Conservation (phyloP, 2,329 filamentous ascomycete genomes). For the Remersonia thermophila region DNA sequence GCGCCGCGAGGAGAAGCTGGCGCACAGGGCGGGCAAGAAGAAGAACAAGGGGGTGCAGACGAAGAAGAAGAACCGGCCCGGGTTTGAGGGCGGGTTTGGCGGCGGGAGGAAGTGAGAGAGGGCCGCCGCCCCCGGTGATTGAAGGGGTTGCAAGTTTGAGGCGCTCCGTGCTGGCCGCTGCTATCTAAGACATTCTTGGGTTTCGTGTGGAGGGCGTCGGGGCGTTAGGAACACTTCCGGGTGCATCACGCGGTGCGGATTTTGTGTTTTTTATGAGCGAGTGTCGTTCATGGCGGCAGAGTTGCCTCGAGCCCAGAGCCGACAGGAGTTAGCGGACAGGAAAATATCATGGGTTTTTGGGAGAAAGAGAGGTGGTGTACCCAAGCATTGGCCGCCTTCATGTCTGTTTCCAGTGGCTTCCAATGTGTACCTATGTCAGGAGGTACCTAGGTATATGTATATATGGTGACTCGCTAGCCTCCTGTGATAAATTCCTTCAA, state of each 20-base stretch:
- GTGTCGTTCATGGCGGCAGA: slow-evolving; percentile 1
- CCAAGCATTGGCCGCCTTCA: too few species aligned
- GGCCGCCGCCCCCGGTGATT: too few species aligned
- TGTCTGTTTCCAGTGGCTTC: too few species aligned
- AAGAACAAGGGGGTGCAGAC: slow-evolving; percentile 35
- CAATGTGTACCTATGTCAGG: too few species aligned
- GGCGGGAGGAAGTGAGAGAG: slow-evolving; percentile 37
- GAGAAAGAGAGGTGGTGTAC: too few species aligned
- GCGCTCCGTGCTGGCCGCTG: not conserved
- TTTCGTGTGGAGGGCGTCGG: not conserved
- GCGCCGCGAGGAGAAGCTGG: slow-evolving; percentile 60
- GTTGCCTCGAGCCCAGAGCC: not conserved
- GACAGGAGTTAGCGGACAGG: slow-evolving; percentile 5
- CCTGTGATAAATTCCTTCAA: too few species aligned
- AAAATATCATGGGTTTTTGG: slow-evolving; percentile 5
- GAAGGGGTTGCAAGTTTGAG: not conserved
- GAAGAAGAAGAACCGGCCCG: slow-evolving; percentile 45
- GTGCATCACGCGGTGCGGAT: slow-evolving; percentile 2
- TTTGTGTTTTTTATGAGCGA: slow-evolving; percentile 1
- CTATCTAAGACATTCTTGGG: not conserved
- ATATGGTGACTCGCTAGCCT: too few species aligned
- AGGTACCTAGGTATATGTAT: too few species aligned
- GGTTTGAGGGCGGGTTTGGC: slow-evolving; percentile 58
- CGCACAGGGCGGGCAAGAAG: slow-evolving; percentile 35
- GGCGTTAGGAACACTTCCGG: not conserved